Percentiles rank a stretch among this genome's conserved stretches.
phyloP scores from a whole-genome alignment of 495 filamentous ascomycete genomes.

The Aspergillus nanangensis region DNA sequence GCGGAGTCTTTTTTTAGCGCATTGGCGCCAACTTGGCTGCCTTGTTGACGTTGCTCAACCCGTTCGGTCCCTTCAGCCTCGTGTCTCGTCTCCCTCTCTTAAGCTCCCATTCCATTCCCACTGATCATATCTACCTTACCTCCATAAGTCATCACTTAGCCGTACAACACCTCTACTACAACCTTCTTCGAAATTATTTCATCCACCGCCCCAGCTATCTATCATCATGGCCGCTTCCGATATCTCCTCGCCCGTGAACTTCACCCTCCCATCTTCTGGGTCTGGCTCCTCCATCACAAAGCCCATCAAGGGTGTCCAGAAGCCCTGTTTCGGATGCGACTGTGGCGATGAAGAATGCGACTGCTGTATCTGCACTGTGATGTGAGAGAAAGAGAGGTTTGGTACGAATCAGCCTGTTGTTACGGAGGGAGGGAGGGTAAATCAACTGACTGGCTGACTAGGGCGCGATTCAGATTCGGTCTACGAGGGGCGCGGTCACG shows the following conservation, averaged over 20 bases:
- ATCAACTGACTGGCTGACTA: no score
- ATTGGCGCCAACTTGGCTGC: no score
- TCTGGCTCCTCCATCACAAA: constrained; percentile 29
- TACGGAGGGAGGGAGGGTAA: not conserved
- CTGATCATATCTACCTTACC: no score
- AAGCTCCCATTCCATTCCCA: not conserved
- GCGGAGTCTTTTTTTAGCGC: no score
- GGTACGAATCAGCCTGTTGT: not conserved
- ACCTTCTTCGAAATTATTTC: no score
- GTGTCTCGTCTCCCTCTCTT: not conserved
- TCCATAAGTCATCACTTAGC: no score
- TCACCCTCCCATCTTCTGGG: constrained; percentile 6
- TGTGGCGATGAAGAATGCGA: constrained; percentile 43
- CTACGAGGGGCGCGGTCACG: no score
- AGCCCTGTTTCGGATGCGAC: constrained; percentile 43
- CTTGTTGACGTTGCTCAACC: no score
- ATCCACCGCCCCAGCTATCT: no score
- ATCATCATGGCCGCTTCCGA: constrained; percentile 1
- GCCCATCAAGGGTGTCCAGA: constrained; percentile 38
- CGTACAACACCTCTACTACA: no score
- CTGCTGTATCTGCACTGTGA: constrained; percentile 42
- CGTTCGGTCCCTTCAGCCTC: no score
- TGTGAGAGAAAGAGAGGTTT: constrained; percentile 21
- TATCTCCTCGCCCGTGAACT: constrained; percentile 2
- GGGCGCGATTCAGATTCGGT: no score